Percentiles rank a stretch among this genome's conserved stretches.
Evolutionary conservation across 805 yeast species (phyloP).

Genomic region (Candida fluviatilis): DNA sequence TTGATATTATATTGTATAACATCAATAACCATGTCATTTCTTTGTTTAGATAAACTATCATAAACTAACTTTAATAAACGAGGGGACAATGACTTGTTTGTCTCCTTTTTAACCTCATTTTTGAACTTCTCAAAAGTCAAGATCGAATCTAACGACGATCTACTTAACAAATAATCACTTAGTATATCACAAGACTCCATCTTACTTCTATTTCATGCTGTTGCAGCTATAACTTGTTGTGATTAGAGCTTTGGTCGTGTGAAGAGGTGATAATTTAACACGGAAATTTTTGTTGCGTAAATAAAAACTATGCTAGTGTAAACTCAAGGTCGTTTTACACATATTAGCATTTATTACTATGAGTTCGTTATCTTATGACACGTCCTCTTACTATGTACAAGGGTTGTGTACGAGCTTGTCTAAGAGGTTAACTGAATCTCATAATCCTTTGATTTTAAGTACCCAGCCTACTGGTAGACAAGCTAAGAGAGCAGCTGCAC

Average conservation of each 20-base stretch:
- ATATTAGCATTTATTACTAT: background rate
- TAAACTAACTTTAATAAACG: slow-evolving; percentile 4
- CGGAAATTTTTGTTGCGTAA: no score
- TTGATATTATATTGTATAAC: slow-evolving; percentile 11
- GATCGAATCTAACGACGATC: slow-evolving; percentile 14
- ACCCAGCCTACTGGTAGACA: slow-evolving; percentile 74
- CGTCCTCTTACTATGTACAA: slow-evolving; percentile 35
- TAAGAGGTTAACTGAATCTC: slow-evolving; percentile 62
- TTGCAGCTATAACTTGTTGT: background rate
- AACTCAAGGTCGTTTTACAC: background rate
- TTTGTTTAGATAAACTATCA: slow-evolving; percentile 6
- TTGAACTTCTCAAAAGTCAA: slow-evolving; percentile 17
- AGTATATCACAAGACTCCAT: slow-evolving; percentile 22
- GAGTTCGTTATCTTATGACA: slow-evolving; percentile 7
- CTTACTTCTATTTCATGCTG: background rate
- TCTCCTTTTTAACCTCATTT: slow-evolving; percentile 5
- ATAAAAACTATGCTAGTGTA: no score
- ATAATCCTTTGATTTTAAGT: slow-evolving; percentile 62
- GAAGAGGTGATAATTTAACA: no score
- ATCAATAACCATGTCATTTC: slow-evolving; percentile 4
- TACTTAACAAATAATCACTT: slow-evolving; percentile 14
- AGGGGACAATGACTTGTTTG: slow-evolving; percentile 3
- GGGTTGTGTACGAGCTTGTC: slow-evolving; percentile 74
- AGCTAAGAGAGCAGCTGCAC: slow-evolving; percentile 66
- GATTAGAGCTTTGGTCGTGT: no score